Conservation (phyloP, 2,329 filamentous ascomycete genomes). For the Alternaria metachromatica region DNA sequence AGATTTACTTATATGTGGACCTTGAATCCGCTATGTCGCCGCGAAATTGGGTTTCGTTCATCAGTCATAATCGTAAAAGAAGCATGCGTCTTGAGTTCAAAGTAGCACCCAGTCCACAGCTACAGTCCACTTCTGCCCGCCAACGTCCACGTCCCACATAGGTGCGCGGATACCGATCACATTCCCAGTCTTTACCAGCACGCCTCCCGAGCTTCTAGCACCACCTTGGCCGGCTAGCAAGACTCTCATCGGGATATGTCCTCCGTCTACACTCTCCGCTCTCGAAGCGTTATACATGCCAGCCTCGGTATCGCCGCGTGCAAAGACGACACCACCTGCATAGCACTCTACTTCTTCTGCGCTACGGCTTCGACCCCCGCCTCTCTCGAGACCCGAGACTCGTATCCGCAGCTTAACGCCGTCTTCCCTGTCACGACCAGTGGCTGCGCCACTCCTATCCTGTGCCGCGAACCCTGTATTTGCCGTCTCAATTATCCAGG, state of each 20-base stretch:
- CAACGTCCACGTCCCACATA: constrained; percentile 51
- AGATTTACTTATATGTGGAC: neutral
- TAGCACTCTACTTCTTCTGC: constrained; percentile 24
- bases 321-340: constrained; percentile 31
- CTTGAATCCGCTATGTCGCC: neutral
- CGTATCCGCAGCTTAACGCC: constrained; percentile 32
- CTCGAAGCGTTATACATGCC: constrained; percentile 23
- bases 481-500: constrained; percentile 58
- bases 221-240: constrained; percentile 41
- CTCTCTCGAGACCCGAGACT: neutral
- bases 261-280: neutral
- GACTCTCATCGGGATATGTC: constrained; percentile 17
- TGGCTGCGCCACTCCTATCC: constrained; percentile 13
- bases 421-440: constrained; percentile 31
- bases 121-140: constrained; percentile 46
- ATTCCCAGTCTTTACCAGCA: constrained; percentile 31
- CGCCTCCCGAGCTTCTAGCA: constrained; percentile 19
- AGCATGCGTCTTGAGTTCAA: constrained; percentile 1
- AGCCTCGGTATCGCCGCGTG: constrained; percentile 21
- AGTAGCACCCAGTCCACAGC: constrained; percentile 52
- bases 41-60: constrained; percentile 1
- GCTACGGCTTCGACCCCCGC: neutral
- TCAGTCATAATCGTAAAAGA: constrained; percentile 12
- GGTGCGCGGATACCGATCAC: constrained; percentile 50
- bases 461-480: constrained; percentile 28